Base-by-base conservation (phyloP, 129 eudicot species). In the Tagetes patula region DNA sequence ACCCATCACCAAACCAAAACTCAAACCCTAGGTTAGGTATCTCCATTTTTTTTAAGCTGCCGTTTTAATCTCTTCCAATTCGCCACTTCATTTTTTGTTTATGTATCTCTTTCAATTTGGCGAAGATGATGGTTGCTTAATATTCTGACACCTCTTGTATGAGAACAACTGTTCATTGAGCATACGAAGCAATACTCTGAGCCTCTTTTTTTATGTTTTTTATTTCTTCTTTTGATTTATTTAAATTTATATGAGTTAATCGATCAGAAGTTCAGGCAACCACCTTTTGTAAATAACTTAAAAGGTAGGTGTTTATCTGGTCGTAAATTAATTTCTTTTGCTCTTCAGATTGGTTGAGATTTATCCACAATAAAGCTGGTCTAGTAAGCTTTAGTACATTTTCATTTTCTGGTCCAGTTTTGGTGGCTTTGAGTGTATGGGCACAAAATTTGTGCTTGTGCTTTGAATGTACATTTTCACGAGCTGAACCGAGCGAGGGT, bases 131-230 rank as follows among this genome's bases (percentile, higher is more conserved):
- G n/a, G 58, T 14, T 76, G 80, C 80, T 76, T 67, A 41, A 40
- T 54, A 76, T 76, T 76, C 80, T 68, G 80, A 76, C 80, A 76
- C 80, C 80, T 76, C 80, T 76, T 76, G 80, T 76, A 76, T 76
- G 75, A 76, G 80, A 76, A 76, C 3, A 9, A 50, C 62, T 45
- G 69, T 68, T 76, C 69, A 0, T 68, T 76, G 80, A 76, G 75
- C 80, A 76, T 61, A 76, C 56, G 9, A 20, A 76, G 75, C 75
- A 76, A 69, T 50, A 5, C 69, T 56, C 80, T 76, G 80, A 76
- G 61, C 80, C 52, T 32, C 2, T 0, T 3, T 27, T 65, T 8
- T 6, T 7, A 6, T n/a, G 1, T 53, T 53, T 0, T 8, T 59
- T 9, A 0, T 1, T 32, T 59, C 20, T 33, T 11, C 0, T 47